phyloP scores from a whole-genome alignment of 306 rosid genomes.

The Medicago lupulina region DNA sequence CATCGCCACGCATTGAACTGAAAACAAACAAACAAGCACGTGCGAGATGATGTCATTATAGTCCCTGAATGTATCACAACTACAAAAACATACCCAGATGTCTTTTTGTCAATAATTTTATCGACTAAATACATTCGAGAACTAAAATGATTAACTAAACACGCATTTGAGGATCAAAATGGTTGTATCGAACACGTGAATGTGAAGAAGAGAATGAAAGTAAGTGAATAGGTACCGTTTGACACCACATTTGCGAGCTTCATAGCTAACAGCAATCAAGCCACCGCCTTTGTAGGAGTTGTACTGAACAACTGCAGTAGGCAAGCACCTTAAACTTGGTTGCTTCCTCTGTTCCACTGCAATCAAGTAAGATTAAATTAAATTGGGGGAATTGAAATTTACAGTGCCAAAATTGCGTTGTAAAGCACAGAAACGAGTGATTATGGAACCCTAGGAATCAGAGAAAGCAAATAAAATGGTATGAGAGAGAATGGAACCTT shows the following conservation, averaged over 20 bases:
- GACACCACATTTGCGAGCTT: slow-evolving; percentile 86
- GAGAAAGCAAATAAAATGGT: not conserved
- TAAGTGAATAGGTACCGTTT: slow-evolving; percentile 58
- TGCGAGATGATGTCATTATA: not conserved
- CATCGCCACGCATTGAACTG: slow-evolving; percentile 96
- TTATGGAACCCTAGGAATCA: slow-evolving; percentile 3
- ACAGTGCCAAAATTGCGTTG: too few relatives aligned
- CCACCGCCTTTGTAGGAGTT: slow-evolving; percentile 91
- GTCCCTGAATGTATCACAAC: not conserved
- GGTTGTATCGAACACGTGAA: not conserved
- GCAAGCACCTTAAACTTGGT: slow-evolving; percentile 79
- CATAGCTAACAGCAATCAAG: slow-evolving; percentile 95
- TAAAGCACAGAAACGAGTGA: not conserved
- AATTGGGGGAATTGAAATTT: not conserved
- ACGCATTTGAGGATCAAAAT: too few relatives aligned
- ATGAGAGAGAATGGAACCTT: slow-evolving; percentile 56
- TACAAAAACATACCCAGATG: not conserved
- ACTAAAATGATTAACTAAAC: too few relatives aligned
- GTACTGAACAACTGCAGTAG: slow-evolving; percentile 90
- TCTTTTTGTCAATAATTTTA: too few relatives aligned
- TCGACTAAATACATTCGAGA: too few relatives aligned
- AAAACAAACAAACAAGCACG: slow-evolving; percentile 10
- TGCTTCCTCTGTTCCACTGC: slow-evolving; percentile 91
- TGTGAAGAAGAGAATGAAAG: not conserved
- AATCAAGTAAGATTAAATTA: slow-evolving; percentile 13